Percentiles rank a stretch among this genome's conserved stretches.
These are phyloP conservation scores for Borovskyia barvae DNA, from an alignment of 208 protist genomes.

Conservation along the genomic window DNA sequence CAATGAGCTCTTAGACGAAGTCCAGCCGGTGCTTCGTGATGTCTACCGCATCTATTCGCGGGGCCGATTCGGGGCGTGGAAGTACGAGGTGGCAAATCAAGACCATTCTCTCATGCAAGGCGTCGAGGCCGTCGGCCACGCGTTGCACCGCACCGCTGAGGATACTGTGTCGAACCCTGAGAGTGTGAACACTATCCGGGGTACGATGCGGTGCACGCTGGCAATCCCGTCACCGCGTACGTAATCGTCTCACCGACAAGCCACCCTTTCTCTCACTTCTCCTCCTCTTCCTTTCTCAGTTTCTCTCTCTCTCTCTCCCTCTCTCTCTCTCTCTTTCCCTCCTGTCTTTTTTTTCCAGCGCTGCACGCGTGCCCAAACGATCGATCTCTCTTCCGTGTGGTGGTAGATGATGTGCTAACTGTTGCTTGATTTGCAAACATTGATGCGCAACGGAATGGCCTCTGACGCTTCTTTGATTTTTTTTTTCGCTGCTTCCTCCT, in stretches of 20 bases:
- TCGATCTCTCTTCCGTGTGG: too few species aligned
- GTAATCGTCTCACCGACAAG: background rate
- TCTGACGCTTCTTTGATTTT: background rate
- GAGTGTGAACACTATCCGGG: slow-evolving; percentile 37
- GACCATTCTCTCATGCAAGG: slow-evolving; percentile 71
- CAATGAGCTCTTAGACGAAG: slow-evolving; percentile 47
- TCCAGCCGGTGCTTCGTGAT: slow-evolving; percentile 31
- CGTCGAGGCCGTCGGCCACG: slow-evolving; percentile 48
- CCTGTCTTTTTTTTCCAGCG: background rate
- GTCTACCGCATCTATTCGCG: slow-evolving; percentile 51
- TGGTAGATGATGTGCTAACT: too few species aligned
- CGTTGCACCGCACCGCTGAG: slow-evolving; percentile 14
- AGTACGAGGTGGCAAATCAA: slow-evolving; percentile 78
- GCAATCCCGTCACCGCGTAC: background rate
- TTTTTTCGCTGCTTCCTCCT: background rate
- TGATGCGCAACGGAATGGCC: too few species aligned
- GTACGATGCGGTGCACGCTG: slow-evolving; percentile 28
- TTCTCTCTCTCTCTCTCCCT: background rate
- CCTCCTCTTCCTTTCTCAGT: background rate
- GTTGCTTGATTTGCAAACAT: too few species aligned
- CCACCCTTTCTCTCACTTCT: background rate
- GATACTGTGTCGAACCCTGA: slow-evolving; percentile 30
- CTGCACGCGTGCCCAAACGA: too few species aligned
- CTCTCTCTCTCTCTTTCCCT: background rate
- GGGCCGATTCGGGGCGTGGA: slow-evolving; percentile 67